A percentile compares a stretch with the other conserved stretches of the same genome.
Conservation (phyloP, 2,329 filamentous ascomycete genomes). For the Myriosclerotinia curreyana region DNA sequence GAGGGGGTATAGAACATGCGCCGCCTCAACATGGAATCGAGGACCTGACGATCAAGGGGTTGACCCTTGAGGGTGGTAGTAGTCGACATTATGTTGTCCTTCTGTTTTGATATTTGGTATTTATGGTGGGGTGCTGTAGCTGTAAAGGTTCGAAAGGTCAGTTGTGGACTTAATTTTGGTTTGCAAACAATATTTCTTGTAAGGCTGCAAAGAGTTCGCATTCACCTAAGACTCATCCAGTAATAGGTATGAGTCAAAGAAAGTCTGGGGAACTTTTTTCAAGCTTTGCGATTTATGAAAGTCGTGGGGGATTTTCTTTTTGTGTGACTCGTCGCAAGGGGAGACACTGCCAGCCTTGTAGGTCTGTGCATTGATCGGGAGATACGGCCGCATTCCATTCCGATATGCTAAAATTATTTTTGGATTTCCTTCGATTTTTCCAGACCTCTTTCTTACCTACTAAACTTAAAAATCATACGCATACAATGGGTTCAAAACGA, state of each 20-base stretch:
- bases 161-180: conserved; percentile 25
- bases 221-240: conserved; percentile 37
- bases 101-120: conserved; percentile 35
- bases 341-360: conserved; percentile 10
- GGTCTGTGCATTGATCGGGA: conserved; percentile 4
- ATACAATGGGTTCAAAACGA: conserved; percentile 51
- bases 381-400: conserved; percentile 20
- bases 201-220: conserved; percentile 43
- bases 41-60: conserved; percentile 75
- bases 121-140: conserved; percentile 38
- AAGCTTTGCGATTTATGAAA: conserved; percentile 11
- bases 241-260: conserved; percentile 30
- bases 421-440: conserved; percentile 20
- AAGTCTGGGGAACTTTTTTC: conserved; percentile 22
- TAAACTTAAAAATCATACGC: conserved; percentile 24
- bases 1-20: conserved; percentile 93
- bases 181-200: conserved; percentile 38
- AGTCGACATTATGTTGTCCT: conserved; percentile 49
- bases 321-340: conserved; percentile 17
- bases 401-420: conserved; percentile 19
- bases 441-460: conserved; percentile 2
- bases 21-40: conserved; percentile 83
- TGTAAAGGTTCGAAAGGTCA: conserved; percentile 42
- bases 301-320: conserved; percentile 22
- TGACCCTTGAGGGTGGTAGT: conserved; percentile 83